These are phyloP conservation scores for Proliferodiscus dingleyae DNA, from an alignment of 2,329 filamentous ascomycete genomes.

Conservation along the genomic window DNA sequence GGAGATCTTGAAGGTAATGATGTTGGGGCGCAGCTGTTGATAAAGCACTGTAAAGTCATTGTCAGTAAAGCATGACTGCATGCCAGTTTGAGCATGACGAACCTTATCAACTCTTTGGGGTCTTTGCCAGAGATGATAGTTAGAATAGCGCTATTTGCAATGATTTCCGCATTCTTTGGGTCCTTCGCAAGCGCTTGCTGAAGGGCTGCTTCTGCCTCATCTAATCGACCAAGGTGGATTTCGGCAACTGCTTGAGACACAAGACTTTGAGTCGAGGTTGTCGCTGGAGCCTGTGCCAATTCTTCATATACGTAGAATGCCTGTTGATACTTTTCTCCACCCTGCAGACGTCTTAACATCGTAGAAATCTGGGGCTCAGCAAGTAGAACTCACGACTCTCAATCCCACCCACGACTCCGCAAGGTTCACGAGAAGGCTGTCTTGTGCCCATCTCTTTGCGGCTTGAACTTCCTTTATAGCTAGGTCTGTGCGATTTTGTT, in stretches of 20 bases:
- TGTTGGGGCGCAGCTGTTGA: constrained; percentile 61
- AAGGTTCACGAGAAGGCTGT: constrained; percentile 87
- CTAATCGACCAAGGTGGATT: constrained; percentile 79
- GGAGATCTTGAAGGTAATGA: constrained; percentile 65
- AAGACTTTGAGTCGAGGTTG: constrained; percentile 69
- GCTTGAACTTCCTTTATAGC: constrained; percentile 83
- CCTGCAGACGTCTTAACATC: constrained; percentile 50
- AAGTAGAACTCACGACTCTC: constrained; percentile 59
- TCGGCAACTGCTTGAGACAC: constrained; percentile 88
- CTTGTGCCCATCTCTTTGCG: constrained; percentile 90
- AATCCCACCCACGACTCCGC: constrained; percentile 94
- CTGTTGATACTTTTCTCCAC: constrained; percentile 92
- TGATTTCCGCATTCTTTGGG: constrained; percentile 63
- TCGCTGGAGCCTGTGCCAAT: constrained; percentile 79
- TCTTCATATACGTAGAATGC: constrained; percentile 98
- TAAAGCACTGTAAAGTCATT: constrained; percentile 41
- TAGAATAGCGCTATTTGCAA: constrained; percentile 80
- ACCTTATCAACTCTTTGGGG: constrained; percentile 56
- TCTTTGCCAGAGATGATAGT: constrained; percentile 73
- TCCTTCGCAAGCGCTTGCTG: constrained; percentile 75
- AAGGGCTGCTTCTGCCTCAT: constrained; percentile 84
- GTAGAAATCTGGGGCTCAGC: not conserved
- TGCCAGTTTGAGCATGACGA: constrained; percentile 32
- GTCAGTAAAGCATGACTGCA: constrained; percentile 1
- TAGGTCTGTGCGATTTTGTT: constrained; percentile 86